Evolutionary conservation across 2,329 filamentous ascomycete genomes (phyloP), one percentile per base, ranked within the genome.

Genomic region (Saccharata proteae): DNA sequence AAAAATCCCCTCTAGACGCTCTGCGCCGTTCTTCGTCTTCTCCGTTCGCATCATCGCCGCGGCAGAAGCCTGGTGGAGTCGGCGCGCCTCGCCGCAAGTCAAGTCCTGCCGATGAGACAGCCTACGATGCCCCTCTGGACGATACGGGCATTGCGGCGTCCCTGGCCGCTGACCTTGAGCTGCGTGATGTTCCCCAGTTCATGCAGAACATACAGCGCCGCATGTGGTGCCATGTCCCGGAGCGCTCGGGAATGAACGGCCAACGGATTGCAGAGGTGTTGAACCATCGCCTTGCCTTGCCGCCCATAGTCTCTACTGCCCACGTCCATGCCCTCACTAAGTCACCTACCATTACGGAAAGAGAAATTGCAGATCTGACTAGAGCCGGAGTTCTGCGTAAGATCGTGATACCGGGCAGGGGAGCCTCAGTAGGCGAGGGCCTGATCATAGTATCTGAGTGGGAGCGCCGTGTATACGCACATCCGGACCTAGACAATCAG

Each of bases 141-240:
- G 75, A 82, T 43, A 51, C 60, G 10, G 77, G 77, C 8, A 55
- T 73, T 7, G 59, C 72, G 11, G 58, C 61, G 18, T 60, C 67
- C 3, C 57, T 81, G 1, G 64, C 65, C 9, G 57, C 63, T 18
- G 67, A 76, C 40, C 55, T 73, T 10, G 64, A 60, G 16, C 64
- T 79, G 4, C 62, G 69, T 30, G 72, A 78, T 48, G 67, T 77
- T 2, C 62, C 71, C 0, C 76, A 80, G 47, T 73, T 61, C 14
- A 72, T 83, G 47, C 59, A 66, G 30, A 70, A 77, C 51, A 68
- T 77, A 29, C 68, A 67, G 21, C 54, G 48, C 13, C 62, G 57
- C 43, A 80, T 79, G 68, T 84, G 82, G 57, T 67, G 64, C 22
- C 57, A 67, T 2, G 58, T 83, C 8, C 78, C 78, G 3, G 61